Evolutionary conservation across 2,329 filamentous ascomycete species (phyloP).

Genomic region (Scedosporium minutisporum): DNA sequence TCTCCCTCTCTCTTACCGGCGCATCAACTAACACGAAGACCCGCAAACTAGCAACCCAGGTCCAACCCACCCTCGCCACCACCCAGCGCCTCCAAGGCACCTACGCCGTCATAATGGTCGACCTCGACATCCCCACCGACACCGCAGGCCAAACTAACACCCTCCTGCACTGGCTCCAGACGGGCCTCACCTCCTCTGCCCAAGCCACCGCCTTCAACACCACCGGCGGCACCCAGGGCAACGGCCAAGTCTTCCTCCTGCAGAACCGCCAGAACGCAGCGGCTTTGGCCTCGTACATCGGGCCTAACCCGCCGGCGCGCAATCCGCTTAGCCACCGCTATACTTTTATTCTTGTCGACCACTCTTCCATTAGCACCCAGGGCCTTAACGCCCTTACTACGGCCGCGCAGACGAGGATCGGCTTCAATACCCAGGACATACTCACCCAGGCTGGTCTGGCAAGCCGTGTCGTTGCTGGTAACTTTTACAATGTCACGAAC

Average conservation of each 20-base stretch:
- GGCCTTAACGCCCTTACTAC: constrained; percentile 16
- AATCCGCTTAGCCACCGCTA: constrained; percentile 29
- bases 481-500: constrained; percentile 29
- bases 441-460: constrained; percentile 21
- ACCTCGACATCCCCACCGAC: constrained; percentile 34
- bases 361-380: constrained; percentile 16
- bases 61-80: constrained; percentile 25
- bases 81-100: constrained; percentile 25
- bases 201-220: constrained; percentile 16
- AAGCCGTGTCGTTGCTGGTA: constrained; percentile 23
- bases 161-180: constrained; percentile 37
- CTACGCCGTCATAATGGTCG: constrained; percentile 32
- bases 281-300: constrained; percentile 22
- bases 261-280: constrained; percentile 18
- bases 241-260: constrained; percentile 19
- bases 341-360: constrained; percentile 29
- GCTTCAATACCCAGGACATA: constrained; percentile 21
- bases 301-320: constrained; percentile 27
- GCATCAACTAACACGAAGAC: not conserved
- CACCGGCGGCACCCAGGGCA: constrained; percentile 12
- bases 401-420: constrained; percentile 20
- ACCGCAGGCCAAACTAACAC: constrained; percentile 23
- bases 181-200: constrained; percentile 20
- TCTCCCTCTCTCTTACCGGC: not conserved
- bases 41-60: constrained; percentile 20